Conservation (phyloP, 2,329 filamentous ascomycete genomes). For the Stagonosporopsis chrysanthemi region DNA sequence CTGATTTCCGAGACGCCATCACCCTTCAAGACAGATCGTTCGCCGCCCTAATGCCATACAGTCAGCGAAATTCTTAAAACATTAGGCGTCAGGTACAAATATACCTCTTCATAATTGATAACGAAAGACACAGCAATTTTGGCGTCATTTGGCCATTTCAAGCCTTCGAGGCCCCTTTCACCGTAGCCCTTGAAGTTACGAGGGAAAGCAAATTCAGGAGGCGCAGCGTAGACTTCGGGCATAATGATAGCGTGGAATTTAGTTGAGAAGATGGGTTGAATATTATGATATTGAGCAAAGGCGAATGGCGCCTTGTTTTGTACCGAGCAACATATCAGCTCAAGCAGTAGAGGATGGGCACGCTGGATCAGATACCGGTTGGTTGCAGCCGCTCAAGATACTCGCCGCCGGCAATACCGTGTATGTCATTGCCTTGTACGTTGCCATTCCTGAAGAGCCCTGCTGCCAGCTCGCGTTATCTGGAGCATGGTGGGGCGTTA, state of each 20-base stretch:
- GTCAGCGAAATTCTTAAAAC: not conserved
- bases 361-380: not conserved
- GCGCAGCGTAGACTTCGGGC: slow-evolving; percentile 37
- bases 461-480: not conserved
- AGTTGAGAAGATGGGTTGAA: not conserved
- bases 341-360: not conserved
- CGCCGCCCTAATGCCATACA: not conserved
- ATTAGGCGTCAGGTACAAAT: not conserved
- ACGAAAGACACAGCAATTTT: slow-evolving; percentile 50
- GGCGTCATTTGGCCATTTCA: slow-evolving; percentile 41
- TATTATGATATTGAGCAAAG: not conserved
- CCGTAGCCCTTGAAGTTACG: slow-evolving; percentile 56
- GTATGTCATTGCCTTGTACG: not conserved
- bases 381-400: not conserved
- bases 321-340: not conserved
- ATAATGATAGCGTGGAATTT: slow-evolving; percentile 12
- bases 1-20: slow-evolving; percentile 43
- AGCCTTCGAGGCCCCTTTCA: slow-evolving; percentile 46
- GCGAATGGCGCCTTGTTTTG: no score
- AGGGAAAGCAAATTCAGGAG: slow-evolving; percentile 38
- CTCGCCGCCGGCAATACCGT: not conserved
- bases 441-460: not conserved
- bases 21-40: slow-evolving; percentile 31
- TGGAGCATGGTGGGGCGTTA: not conserved
- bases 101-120: slow-evolving; percentile 27